Conservation (phyloP, 164 flowering plant species). For the Chimonanthus praecox region DNA sequence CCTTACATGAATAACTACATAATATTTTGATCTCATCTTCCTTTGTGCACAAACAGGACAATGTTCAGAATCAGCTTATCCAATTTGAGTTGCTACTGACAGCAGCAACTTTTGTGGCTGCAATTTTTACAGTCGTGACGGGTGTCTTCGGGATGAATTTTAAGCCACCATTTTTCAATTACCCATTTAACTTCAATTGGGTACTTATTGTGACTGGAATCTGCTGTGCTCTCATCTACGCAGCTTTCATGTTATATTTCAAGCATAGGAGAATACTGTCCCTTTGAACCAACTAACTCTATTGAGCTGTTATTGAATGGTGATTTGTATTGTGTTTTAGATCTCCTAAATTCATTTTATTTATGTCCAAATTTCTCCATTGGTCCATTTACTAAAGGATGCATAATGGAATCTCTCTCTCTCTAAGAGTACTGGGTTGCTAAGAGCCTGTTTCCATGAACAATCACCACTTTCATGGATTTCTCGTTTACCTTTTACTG, state of each 20-base stretch:
- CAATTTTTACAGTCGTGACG: conserved; percentile 78
- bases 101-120: conserved; percentile 80
- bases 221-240: conserved; percentile 41
- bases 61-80: conserved; percentile 91
- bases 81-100: conserved; percentile 87
- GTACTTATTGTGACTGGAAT: conserved; percentile 51
- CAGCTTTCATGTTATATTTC: conserved; percentile 56
- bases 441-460: too few relatives aligned
- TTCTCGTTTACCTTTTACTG: too few relatives aligned
- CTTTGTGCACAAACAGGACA: conserved; percentile 47
- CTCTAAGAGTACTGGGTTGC: neutral
- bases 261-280: conserved; percentile 67
- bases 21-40: neutral
- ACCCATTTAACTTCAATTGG: conserved; percentile 60
- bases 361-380: neutral
- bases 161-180: conserved; percentile 38
- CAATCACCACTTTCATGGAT: too few relatives aligned
- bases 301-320: too few relatives aligned
- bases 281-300: conserved; percentile 18
- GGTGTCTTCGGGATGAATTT: conserved; percentile 97
- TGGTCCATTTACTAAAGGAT: neutral
- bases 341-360: too few relatives aligned
- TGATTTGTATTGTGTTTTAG: too few relatives aligned
- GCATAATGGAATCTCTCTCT: neutral
- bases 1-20: neutral